phyloP scores from a whole-genome alignment of 495 filamentous ascomycete genomes.

The Usnea hakonensis region DNA sequence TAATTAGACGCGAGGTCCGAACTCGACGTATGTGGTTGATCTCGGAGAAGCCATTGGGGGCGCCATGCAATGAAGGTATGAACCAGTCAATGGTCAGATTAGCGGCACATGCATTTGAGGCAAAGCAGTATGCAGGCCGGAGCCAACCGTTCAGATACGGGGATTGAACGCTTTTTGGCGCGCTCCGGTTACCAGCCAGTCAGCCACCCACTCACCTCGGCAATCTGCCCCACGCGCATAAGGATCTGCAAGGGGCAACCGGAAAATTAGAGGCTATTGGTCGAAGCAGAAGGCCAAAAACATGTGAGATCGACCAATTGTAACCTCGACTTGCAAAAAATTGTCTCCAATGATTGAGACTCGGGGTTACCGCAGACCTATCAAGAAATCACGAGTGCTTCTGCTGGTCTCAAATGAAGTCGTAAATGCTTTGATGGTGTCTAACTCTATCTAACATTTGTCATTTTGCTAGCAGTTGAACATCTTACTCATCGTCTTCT shows the following conservation, averaged over 20 bases:
- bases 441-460: not conserved
- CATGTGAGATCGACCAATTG: not conserved
- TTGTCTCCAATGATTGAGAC: not conserved
- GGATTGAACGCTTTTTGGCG: not conserved
- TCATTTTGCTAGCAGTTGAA: not conserved
- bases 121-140: not conserved
- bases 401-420: not conserved
- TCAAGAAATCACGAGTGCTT: not conserved
- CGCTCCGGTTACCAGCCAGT: not conserved
- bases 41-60: not conserved
- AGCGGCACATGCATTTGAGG: not conserved
- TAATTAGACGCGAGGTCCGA: slow-evolving; percentile 1
- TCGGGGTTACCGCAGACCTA: not conserved
- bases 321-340: not conserved
- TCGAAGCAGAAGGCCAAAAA: not conserved
- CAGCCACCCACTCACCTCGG: not conserved
- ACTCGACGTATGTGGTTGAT: not conserved
- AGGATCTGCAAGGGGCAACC: not conserved
- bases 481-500: slow-evolving; percentile 89
- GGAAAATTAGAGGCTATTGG: too few relatives aligned
- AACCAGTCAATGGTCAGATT: slow-evolving; percentile 4
- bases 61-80: not conserved
- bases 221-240: not conserved
- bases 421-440: not conserved
- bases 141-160: not conserved